Base-by-base conservation (phyloP, 805 yeast species). In the Lipomyces chichibuensis region DNA sequence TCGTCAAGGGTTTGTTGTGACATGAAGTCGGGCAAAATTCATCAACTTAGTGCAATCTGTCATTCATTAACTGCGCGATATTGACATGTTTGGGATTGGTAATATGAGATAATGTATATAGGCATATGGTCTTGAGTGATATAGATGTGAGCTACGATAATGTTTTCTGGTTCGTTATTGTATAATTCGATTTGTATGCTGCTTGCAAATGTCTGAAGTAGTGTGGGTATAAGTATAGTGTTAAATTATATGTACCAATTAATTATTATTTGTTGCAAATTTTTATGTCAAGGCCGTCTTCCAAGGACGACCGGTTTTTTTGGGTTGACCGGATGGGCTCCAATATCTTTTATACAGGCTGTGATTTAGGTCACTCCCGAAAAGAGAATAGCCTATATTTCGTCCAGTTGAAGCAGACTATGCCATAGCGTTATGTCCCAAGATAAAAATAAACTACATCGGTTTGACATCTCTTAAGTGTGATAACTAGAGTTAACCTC, bases 1-100 rank as follows among this genome's bases (percentile, higher is more conserved):
- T 35, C 14, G 29, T 60, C 62, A 60, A 60, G 61, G 51, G 54
- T 8, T 37, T 60, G 63, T 54, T 60, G 57, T 60, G 43, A 57
- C 23, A 11, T 11, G 43, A 8, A 3, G 43, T n/a, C 25, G 20
- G 8, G 20, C 49, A 7, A 17, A 43, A 39, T 14, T 9, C 49
- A 43, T 7, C 6, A 43, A 4, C 6, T 11, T 13, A 43, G 5
- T n/a, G 20, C 3, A n/a, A 43, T n/a, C 49, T 17, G 49, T n/a
- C 49, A 43, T 17, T n/a, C 49, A 43, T 43, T 43, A 43, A 17
- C n/a, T 17, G 23, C 49, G 25, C 49, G 23, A 23, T n/a, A 43
- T 43, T 43, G 20, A n/a, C 14, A 43, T 17, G 8, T 43, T 43
- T 43, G 49, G 49, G 49, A n/a, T 43, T 17, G 49, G 23, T 17